Percentiles rank a stretch among this genome's conserved stretches.
phyloP scores from a whole-genome alignment of 495 filamentous ascomycete genomes.

The Chaetomidium leptoderma region DNA sequence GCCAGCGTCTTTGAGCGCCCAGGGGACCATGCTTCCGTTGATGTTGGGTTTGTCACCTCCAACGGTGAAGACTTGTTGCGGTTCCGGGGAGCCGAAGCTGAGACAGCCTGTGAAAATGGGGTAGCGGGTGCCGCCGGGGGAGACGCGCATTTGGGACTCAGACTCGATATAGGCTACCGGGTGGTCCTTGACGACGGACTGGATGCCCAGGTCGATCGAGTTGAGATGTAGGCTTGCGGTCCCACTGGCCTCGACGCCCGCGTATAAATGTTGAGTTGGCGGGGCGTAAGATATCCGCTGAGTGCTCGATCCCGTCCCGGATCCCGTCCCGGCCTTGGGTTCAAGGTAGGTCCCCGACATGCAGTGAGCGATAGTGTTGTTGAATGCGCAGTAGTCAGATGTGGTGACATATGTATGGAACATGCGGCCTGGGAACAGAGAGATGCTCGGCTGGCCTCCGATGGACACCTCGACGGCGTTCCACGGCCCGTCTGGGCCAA shows the following conservation, averaged over 20 bases:
- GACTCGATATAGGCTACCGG: background rate
- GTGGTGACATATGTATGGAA: background rate
- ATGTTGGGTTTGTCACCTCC: background rate
- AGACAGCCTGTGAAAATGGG: constrained; percentile 10
- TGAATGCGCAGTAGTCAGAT: constrained; percentile 9
- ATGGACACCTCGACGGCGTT: constrained; percentile 33
- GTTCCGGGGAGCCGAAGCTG: background rate
- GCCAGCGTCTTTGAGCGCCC: background rate
- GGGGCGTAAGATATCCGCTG: background rate
- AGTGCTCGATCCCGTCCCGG: background rate
- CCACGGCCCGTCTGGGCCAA: constrained; percentile 40
- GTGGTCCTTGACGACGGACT: background rate
- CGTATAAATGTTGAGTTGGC: background rate
- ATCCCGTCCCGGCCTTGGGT: background rate
- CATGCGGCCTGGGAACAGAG: constrained; percentile 28
- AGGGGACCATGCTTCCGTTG: constrained; percentile 10
- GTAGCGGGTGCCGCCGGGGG: constrained; percentile 2
- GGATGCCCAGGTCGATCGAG: background rate
- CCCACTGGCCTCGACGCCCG: background rate
- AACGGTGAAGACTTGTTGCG: background rate
- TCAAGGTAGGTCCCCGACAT: background rate
- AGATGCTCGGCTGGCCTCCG: constrained; percentile 29
- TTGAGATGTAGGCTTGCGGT: background rate
- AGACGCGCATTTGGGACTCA: background rate
- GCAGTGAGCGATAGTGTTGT: constrained; percentile 6